Percentiles rank a stretch among this genome's conserved stretches.
Conservation (phyloP, 1,139 yeast genomes). For the Kurtzmaniella quercitrusa region DNA sequence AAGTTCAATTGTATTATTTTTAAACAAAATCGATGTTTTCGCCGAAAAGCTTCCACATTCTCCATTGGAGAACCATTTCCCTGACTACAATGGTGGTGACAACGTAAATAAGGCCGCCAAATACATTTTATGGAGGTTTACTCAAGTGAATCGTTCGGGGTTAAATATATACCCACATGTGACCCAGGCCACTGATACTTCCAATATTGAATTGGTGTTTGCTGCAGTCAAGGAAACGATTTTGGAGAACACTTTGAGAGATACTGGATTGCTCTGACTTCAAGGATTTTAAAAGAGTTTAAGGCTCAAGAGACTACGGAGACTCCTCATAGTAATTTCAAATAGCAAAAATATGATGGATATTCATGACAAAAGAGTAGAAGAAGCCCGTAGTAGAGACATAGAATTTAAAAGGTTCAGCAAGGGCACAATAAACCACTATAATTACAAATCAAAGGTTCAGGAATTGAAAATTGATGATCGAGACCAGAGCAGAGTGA, state of each 20-base stretch:
- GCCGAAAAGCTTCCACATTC: conserved; percentile 80
- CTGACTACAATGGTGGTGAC: conserved; percentile 85
- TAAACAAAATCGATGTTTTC: conserved; percentile 86
- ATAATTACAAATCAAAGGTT: no score
- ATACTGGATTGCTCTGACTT: conserved; percentile 66
- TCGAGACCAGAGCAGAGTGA: no score
- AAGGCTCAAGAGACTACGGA: not conserved
- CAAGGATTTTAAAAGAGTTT: not conserved
- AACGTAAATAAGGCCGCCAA: conserved; percentile 93
- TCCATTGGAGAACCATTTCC: conserved; percentile 80
- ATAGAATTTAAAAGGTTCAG: not conserved
- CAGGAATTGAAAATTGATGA: no score
- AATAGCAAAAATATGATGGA: not conserved
- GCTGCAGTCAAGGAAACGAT: conserved; percentile 91
- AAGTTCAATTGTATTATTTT: conserved; percentile 77
- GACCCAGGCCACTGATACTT: conserved; percentile 92
- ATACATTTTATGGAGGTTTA: conserved; percentile 87
- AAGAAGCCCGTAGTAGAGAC: not conserved
- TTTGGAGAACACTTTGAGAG: conserved; percentile 76
- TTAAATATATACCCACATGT: conserved; percentile 84
- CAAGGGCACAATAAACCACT: no score
- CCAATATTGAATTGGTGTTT: conserved; percentile 81
- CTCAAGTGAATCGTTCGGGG: conserved; percentile 79
- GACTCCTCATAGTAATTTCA: not conserved
- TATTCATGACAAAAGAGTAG: not conserved